Percentiles rank a stretch among this genome's conserved stretches.
Conservation (phyloP, 2,329 filamentous ascomycete species). For the Thelonectria discophora region DNA sequence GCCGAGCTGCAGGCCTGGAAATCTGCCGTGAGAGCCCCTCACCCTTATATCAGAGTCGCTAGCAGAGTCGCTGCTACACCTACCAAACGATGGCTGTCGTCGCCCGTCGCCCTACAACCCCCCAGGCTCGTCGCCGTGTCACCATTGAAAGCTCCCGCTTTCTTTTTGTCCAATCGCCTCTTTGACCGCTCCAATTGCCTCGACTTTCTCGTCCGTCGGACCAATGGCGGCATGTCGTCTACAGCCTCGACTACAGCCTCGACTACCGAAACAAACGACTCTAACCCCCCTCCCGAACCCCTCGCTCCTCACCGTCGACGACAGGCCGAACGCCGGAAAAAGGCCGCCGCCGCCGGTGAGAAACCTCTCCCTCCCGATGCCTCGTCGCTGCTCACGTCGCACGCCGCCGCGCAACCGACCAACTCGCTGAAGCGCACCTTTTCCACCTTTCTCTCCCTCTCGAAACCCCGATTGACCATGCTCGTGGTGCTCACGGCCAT, state of each 20-base stretch:
- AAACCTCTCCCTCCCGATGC: conserved; percentile 57
- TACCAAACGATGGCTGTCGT: conserved; percentile 44
- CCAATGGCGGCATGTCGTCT: conserved; percentile 42
- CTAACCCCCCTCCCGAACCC: conserved; percentile 32
- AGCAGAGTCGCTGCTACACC: conserved; percentile 16
- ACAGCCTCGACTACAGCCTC: conserved; percentile 37
- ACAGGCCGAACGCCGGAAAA: conserved; percentile 43
- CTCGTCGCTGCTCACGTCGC: conserved; percentile 64
- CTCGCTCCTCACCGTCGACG: conserved; percentile 49
- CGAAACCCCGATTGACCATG: conserved; percentile 93
- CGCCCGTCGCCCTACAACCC: conserved; percentile 38
- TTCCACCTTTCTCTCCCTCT: conserved; percentile 86
- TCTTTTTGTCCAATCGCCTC: conserved; percentile 49
- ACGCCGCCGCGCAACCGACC: conserved; percentile 59
- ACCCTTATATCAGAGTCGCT: too few relatives aligned
- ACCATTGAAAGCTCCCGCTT: conserved; percentile 35
- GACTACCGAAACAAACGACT: conserved; percentile 26
- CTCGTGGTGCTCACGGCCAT: conserved; percentile 92
- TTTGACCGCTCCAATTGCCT: conserved; percentile 51
- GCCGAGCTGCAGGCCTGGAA: conserved; percentile 39
- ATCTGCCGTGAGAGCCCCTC: conserved; percentile 34
- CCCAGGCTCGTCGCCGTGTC: conserved; percentile 35
- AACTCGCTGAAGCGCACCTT: conserved; percentile 70
- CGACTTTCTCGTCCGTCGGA: conserved; percentile 45
- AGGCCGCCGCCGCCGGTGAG: conserved; percentile 29